A percentile compares a stretch with the other conserved stretches of the same genome.
phyloP scores from a whole-genome alignment of 1,139 yeast species.

The Suhomyces terraborum region DNA sequence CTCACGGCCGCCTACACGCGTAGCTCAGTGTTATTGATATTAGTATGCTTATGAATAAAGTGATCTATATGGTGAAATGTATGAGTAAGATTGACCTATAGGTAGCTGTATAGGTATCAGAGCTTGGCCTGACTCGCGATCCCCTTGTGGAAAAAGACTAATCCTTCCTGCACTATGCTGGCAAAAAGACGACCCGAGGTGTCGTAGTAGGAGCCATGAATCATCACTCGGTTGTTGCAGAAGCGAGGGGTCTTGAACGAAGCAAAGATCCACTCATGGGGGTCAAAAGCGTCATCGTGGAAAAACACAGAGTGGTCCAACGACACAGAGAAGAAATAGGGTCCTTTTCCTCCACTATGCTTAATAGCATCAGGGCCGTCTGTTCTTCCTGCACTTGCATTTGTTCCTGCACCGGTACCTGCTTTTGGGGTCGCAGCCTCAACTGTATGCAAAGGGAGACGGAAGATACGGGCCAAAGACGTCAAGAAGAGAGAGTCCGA shows the following conservation, averaged over 20 bases:
- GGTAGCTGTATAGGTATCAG: too few relatives aligned
- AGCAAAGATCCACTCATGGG: conserved; percentile 42
- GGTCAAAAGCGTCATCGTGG: conserved; percentile 48
- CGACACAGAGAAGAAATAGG: conserved; percentile 40
- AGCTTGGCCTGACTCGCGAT: conserved; percentile 34
- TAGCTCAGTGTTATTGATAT: too few relatives aligned
- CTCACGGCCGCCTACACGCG: too few relatives aligned
- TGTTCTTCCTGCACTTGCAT: too few relatives aligned
- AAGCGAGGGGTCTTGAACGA: conserved; percentile 38
- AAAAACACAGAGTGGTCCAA: conserved; percentile 46
- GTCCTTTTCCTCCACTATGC: conserved; percentile 24
- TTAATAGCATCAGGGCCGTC: conserved; percentile 14
- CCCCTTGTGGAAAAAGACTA: conserved; percentile 37
- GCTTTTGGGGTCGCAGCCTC: too few relatives aligned
- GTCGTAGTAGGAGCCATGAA: conserved; percentile 39
- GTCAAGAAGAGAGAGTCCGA: conserved; percentile 42
- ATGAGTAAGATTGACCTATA: neutral
- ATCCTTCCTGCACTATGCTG: conserved; percentile 46
- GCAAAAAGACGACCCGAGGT: conserved; percentile 40
- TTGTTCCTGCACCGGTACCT: too few relatives aligned
- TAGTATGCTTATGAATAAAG: neutral
- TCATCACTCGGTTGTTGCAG: conserved; percentile 42
- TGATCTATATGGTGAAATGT: neutral
- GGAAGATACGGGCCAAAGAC: conserved; percentile 32
- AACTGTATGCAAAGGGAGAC: conserved; percentile 19